Evolutionary conservation across 1,139 yeast species (phyloP), one percentile per base, ranked within the genome.

Genomic region (Hansenula lynferdii): DNA sequence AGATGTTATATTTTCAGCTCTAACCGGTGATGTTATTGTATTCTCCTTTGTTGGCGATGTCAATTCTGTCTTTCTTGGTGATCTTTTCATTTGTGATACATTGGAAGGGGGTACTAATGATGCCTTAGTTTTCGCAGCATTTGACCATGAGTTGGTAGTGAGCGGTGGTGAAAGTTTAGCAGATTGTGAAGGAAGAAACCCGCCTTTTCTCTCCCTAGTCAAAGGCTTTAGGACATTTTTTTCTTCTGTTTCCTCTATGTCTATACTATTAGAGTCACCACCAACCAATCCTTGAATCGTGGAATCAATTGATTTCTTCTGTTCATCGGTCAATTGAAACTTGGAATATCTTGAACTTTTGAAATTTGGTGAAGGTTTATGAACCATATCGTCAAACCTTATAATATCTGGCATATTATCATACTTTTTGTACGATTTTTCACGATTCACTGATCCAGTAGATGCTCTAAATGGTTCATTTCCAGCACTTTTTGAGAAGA

Each of bases 311-410:
- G 44, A 37, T 7, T 24, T 20, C 30, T 40, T 49, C 33, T 50
- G 38, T 5, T 45, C 51, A 3, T 44, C 48, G 3, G 47, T 36
- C 7, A 53, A 42, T 11, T 49, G 43, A 26, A 43, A 50, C 17
- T 49, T 50, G 16, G 50, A 40, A 31, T 43, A 44, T 21, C 42
- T 41, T 5, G 53, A 42, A 7, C 36, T 8, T 12, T 16, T 20
- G 10, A 38, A 38, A n/a, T n/a, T 31, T 19, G 18, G 17, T 8
- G 36, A 31, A 15, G 23, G 34, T 23, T 21, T 34, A 17, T 31
- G 28, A 3, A 45, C 39, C 11, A 43, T 41, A 24, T 53, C 56
- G 24, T 53, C 57, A 39, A 53, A 53, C 17, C 50, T 44, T 16
- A 52, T 39, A 9, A 53, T 45, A 6, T 51, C 50, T 2, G 52